These are phyloP conservation scores for Schizosaccharomyces osmophilus DNA, from an alignment of 805 yeast genomes.

Conservation along the genomic window DNA sequence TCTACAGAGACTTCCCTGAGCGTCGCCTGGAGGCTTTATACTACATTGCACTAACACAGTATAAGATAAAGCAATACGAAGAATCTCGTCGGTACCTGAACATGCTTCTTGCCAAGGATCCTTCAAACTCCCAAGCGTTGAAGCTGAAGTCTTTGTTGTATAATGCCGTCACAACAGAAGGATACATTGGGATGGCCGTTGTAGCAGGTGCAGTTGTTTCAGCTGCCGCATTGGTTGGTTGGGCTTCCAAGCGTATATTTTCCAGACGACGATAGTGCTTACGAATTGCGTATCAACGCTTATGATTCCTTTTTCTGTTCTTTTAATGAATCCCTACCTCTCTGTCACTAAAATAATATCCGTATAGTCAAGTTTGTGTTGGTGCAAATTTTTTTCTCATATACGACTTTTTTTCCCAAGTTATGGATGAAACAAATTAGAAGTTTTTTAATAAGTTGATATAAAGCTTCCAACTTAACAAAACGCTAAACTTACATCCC, in stretches of 20 bases:
- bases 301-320: background rate
- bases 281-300: background rate
- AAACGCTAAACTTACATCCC: too few species aligned
- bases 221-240: slow-evolving; percentile 36
- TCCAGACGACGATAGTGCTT: background rate
- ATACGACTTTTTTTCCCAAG: too few species aligned
- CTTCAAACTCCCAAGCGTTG: slow-evolving; percentile 56
- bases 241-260: slow-evolving; percentile 5
- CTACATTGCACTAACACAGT: slow-evolving; percentile 69
- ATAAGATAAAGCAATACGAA: slow-evolving; percentile 63
- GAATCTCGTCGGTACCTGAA: slow-evolving; percentile 74
- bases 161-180: slow-evolving; percentile 64
- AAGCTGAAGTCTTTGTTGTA: slow-evolving; percentile 55
- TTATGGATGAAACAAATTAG: too few species aligned
- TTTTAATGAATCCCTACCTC: too few species aligned
- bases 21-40: slow-evolving; percentile 77
- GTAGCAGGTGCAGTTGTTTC: slow-evolving; percentile 69
- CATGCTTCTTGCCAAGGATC: slow-evolving; percentile 51
- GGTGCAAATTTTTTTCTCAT: too few species aligned
- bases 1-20: slow-evolving; percentile 50
- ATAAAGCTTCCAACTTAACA: too few species aligned
- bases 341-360: too few species aligned
- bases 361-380: too few species aligned
- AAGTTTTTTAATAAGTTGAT: too few species aligned
- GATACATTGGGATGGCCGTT: slow-evolving; percentile 67